Base-by-base conservation (phyloP, 768 basidiomycete species). In the Serendipita vermifera region DNA sequence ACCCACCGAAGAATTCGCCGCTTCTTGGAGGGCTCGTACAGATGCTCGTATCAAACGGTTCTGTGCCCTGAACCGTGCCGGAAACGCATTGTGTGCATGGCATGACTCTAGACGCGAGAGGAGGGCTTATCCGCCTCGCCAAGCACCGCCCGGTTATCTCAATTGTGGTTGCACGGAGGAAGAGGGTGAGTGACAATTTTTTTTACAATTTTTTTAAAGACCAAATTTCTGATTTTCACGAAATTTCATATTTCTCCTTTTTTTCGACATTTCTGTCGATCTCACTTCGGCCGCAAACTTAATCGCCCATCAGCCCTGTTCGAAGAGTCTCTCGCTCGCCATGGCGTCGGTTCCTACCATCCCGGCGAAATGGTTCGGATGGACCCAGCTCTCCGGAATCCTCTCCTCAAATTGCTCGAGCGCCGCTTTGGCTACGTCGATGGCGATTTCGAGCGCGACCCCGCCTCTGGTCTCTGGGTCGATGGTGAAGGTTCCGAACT, bases 1-100 rank as follows among this genome's bases (percentile, higher is more conserved):
- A 27, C 46, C 46, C 27, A 55, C 38, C 17, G 46, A 51, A 31
- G 46, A 51, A 15, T 82, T 84, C 70, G 74, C 80, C 41, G 69
- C 73, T 27, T 74, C 78, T 2, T 89, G 87, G 87, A 77, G 75
- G 46, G 72, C 74, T 6, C 83, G 87, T 57, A 89, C 85, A 0
- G 81, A 85, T 20, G 78, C 82, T 3, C 83, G 88, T 33, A 71
- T 73, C 60, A 78, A 78, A 55, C 72, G 79, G 39, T 84, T 82
- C 69, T 91, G 87, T 66, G 84, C 87, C 3, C 72, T 86, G 29
- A 90, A 91, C 68, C 80, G 88, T 53, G 87, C 87, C 0, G 88
- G 88, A 31, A 91, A 91, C 62, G 87, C 87, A 1, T 77, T 90
- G 33, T 90, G 87, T 66, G 82, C 88, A 3, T 91, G 87, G 87